These are phyloP conservation scores for Dendrobium chrysotoxum DNA, from an alignment of 106 monocot genomes.

Conservation along the genomic window DNA sequence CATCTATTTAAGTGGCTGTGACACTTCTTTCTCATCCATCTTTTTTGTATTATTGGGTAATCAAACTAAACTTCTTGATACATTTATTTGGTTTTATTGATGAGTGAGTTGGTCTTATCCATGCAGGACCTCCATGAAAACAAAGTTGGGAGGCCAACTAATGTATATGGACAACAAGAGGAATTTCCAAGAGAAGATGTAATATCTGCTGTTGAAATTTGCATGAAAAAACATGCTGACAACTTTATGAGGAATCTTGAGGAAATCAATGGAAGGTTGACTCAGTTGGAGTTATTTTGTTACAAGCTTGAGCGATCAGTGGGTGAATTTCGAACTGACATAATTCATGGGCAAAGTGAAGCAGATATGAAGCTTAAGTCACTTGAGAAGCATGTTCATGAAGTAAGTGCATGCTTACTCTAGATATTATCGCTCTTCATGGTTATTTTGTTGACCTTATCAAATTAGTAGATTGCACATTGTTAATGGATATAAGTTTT, in stretches of 20 bases:
- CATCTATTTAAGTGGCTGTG: too few relatives aligned
- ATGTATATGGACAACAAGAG: constrained; percentile 54
- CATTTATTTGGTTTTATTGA: background rate
- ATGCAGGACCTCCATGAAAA: constrained; percentile 63
- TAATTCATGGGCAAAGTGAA: constrained; percentile 52
- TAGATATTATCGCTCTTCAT: background rate
- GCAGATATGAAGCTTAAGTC: constrained; percentile 70
- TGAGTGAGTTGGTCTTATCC: background rate
- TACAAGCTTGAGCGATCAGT: constrained; percentile 81
- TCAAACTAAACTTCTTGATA: background rate
- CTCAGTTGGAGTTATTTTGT: constrained; percentile 77
- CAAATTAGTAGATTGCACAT: background rate
- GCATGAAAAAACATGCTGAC: constrained; percentile 98
- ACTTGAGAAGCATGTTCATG: constrained; percentile 93
- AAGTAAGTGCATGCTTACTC: constrained; percentile 55
- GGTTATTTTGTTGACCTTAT: background rate
- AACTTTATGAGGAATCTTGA: constrained; percentile 71
- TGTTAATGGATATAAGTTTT: background rate
- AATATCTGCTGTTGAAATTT: constrained; percentile 64
- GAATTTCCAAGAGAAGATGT: constrained; percentile 51
- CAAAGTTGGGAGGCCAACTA: constrained; percentile 53
- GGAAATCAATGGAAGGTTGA: constrained; percentile 66
- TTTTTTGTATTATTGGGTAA: background rate
- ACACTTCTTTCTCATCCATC: background rate
- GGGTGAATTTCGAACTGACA: constrained; percentile 68